Percentiles rank a stretch among this genome's conserved stretches.
Conservation (phyloP, 2,329 filamentous ascomycete genomes). For the Diaporthe sp. region DNA sequence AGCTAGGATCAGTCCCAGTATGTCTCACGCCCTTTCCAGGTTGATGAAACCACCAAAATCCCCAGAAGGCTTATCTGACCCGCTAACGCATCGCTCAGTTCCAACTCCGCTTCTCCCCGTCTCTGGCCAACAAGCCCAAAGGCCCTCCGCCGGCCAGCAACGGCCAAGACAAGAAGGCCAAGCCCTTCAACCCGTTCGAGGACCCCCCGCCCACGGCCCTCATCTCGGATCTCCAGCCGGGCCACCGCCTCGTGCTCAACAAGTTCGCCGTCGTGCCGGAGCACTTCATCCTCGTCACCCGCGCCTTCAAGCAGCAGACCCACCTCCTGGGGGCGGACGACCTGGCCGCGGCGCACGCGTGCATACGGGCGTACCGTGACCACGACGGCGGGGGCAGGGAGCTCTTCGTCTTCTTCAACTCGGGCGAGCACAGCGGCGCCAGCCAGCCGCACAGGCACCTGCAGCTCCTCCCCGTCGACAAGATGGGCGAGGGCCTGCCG, state of each 20-base stretch:
- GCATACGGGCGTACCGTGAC: slow-evolving; percentile 68
- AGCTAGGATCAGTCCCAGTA: slow-evolving; percentile 60
- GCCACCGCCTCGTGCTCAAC: slow-evolving; percentile 78
- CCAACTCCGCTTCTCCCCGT: slow-evolving; percentile 79
- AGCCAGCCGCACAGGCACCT: slow-evolving; percentile 81
- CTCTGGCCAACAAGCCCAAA: slow-evolving; percentile 77
- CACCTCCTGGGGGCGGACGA: slow-evolving; percentile 73
- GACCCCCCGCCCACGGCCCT: slow-evolving; percentile 70
- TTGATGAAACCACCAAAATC: neutral
- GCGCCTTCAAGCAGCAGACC: slow-evolving; percentile 74
- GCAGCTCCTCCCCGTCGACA: slow-evolving; percentile 76
- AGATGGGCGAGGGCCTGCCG: slow-evolving; percentile 71
- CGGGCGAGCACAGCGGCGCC: slow-evolving; percentile 76
- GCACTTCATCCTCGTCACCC: slow-evolving; percentile 81
- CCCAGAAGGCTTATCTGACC: neutral
- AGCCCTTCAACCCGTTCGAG: slow-evolving; percentile 74
- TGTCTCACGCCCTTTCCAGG: slow-evolving; percentile 41
- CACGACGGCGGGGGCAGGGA: slow-evolving; percentile 49
- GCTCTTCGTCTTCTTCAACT: slow-evolving; percentile 80
- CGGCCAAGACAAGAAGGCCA: slow-evolving; percentile 49
- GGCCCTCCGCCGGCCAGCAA: slow-evolving; percentile 44
- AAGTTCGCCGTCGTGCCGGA: slow-evolving; percentile 80
- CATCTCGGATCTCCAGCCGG: slow-evolving; percentile 63
- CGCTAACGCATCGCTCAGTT: slow-evolving; percentile 64
- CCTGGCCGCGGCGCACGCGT: slow-evolving; percentile 72